Evolutionary conservation across 2,329 filamentous ascomycete species (phyloP).

Genomic region (Alternaria longipes): DNA sequence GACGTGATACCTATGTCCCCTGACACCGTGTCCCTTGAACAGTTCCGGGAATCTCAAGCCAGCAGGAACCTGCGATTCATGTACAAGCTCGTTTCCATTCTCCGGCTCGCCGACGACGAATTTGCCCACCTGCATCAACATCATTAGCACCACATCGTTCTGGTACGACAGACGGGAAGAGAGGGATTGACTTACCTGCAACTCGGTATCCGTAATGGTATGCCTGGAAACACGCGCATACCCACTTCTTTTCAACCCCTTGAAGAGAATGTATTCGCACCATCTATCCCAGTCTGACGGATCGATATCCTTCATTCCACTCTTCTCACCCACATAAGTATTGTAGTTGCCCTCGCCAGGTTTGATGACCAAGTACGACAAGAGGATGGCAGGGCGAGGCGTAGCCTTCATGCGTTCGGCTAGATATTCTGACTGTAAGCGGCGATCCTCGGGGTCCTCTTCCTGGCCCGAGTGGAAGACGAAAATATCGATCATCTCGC

Average conservation of each 20-base stretch:
- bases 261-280: constrained; percentile 99
- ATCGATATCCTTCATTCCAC: constrained; percentile 96
- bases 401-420: constrained; percentile 87
- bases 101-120: constrained; percentile 82
- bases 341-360: constrained; percentile 95
- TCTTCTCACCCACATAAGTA: constrained; percentile 85
- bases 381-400: constrained; percentile 79
- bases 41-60: constrained; percentile 84
- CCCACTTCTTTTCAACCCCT: constrained; percentile 82
- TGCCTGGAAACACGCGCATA: constrained; percentile 89
- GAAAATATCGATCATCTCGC: constrained; percentile 87
- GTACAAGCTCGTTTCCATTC: constrained; percentile 70
- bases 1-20: constrained; percentile 92
- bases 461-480: constrained; percentile 99
- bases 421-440: constrained; percentile 86
- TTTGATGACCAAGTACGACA: constrained; percentile 92
- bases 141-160: background rate
- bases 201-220: constrained; percentile 95
- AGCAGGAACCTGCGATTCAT: constrained; percentile 77
- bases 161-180: background rate
- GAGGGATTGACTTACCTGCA: constrained; percentile 70
- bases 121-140: constrained; percentile 73
- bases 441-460: constrained; percentile 90
- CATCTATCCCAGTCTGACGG: constrained; percentile 93
- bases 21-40: constrained; percentile 85